Evolutionary conservation across 2,329 filamentous ascomycete species (phyloP).

Genomic region (Sarocladiaceae sp.): DNA sequence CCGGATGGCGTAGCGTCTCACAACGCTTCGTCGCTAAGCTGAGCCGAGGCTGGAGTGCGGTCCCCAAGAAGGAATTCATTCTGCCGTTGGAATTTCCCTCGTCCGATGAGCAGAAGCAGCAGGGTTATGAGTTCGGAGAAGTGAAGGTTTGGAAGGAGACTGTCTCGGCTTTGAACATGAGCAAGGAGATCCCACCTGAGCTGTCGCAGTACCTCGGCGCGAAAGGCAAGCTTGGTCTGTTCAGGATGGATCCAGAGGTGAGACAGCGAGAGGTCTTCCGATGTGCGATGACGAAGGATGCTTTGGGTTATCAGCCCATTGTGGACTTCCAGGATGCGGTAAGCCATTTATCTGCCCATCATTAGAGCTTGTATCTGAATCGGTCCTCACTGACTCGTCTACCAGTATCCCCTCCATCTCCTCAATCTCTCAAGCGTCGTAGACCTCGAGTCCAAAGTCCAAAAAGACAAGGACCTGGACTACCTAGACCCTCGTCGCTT

Average conservation of each 20-base stretch:
- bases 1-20: slow-evolving; percentile 41
- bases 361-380: neutral
- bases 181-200: slow-evolving; percentile 52
- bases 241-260: slow-evolving; percentile 55
- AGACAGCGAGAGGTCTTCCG: slow-evolving; percentile 52
- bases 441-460: slow-evolving; percentile 51
- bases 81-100: slow-evolving; percentile 60
- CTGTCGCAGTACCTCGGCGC: slow-evolving; percentile 61
- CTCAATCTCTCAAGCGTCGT: slow-evolving; percentile 59
- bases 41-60: slow-evolving; percentile 37
- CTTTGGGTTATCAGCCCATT: slow-evolving; percentile 57
- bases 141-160: slow-evolving; percentile 61
- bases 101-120: slow-evolving; percentile 47
- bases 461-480: slow-evolving; percentile 39
- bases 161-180: slow-evolving; percentile 49
- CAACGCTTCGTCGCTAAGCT: slow-evolving; percentile 45
- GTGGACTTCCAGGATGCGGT: slow-evolving; percentile 67
- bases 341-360: slow-evolving; percentile 23
- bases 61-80: slow-evolving; percentile 57
- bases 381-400: neutral
- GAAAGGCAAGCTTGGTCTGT: slow-evolving; percentile 56
- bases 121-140: slow-evolving; percentile 53
- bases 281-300: slow-evolving; percentile 51
- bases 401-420: slow-evolving; percentile 62
- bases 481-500: slow-evolving; percentile 58